These are phyloP conservation scores for Kalmanozyma brasiliensis DNA, from an alignment of 1,284 basidiomycete species.

Conservation along the genomic window DNA sequence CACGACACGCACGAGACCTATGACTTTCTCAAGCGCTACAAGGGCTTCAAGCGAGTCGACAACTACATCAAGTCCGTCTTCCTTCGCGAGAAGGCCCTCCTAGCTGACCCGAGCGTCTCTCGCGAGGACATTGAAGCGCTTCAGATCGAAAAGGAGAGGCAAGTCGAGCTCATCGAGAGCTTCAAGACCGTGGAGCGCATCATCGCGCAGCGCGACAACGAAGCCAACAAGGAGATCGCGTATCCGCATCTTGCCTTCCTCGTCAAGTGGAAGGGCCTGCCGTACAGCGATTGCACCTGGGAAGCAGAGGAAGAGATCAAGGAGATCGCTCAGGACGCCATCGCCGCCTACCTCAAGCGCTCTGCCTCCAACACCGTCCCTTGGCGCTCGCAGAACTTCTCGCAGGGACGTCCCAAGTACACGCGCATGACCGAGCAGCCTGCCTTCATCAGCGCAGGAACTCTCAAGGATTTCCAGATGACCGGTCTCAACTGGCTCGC, in stretches of 20 bases:
- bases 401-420: slow-evolving; percentile 81
- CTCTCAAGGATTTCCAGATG: slow-evolving; percentile 96
- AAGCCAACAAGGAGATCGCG: slow-evolving; percentile 73
- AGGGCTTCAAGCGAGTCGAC: slow-evolving; percentile 94
- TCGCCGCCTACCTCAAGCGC: slow-evolving; percentile 82
- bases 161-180: slow-evolving; percentile 87
- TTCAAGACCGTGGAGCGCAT: slow-evolving; percentile 93
- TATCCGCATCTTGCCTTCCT: slow-evolving; percentile 81
- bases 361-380: slow-evolving; percentile 85
- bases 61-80: slow-evolving; percentile 92
- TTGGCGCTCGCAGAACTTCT: slow-evolving; percentile 81
- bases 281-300: slow-evolving; percentile 97
- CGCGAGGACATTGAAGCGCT: slow-evolving; percentile 87
- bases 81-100: slow-evolving; percentile 77
- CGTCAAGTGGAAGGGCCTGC: slow-evolving; percentile 95
- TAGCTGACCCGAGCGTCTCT: slow-evolving; percentile 77
- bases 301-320: slow-evolving; percentile 81
- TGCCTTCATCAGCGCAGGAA: slow-evolving; percentile 80
- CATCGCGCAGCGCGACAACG: slow-evolving; percentile 80
- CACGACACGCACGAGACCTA: slow-evolving; percentile 95
- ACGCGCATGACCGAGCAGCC: slow-evolving; percentile 90
- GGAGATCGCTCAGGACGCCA: slow-evolving; percentile 73
- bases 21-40: slow-evolving; percentile 86
- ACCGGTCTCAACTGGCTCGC: slow-evolving; percentile 98
- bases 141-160: slow-evolving; percentile 84